A percentile compares a stretch with the other conserved stretches of the same genome.
These are phyloP conservation scores for Uronychia setigera DNA, from an alignment of 73 alveolate species.

Conservation along the genomic window DNA sequence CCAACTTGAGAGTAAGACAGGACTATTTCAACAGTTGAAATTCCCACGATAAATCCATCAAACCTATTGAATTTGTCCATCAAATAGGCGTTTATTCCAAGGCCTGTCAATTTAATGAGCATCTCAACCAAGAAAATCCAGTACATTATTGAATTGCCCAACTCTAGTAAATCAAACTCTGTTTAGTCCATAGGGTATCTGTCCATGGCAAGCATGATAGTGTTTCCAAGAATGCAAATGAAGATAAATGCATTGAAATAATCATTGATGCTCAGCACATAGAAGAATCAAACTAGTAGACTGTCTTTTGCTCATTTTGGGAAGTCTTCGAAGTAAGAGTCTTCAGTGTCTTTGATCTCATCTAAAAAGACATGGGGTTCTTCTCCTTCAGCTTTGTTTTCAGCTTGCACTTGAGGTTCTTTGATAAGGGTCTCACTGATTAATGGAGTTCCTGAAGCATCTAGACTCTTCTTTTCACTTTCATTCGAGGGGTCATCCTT, in stretches of 20 bases:
- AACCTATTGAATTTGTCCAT: constrained; percentile 75
- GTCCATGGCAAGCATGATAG: constrained; percentile 56
- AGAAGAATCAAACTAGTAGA: neutral
- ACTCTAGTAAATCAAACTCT: constrained; percentile 3
- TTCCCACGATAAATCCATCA: constrained; percentile 63
- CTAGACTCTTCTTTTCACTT: neutral
- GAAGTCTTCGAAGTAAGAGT: neutral
- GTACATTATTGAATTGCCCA: constrained; percentile 24
- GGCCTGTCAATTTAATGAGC: constrained; percentile 64
- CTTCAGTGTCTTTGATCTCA: neutral
- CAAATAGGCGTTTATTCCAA: constrained; percentile 61
- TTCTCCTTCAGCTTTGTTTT: neutral
- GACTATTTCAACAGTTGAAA: constrained; percentile 51
- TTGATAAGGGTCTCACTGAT: too few relatives aligned
- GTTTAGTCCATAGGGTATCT: constrained; percentile 36
- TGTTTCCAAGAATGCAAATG: constrained; percentile 47
- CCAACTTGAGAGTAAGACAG: constrained; percentile 14
- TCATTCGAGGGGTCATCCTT: neutral
- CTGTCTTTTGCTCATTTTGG: neutral
- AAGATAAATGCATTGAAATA: constrained; percentile 17
- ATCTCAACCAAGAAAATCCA: constrained; percentile 57
- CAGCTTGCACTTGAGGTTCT: neutral
- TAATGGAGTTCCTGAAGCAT: too few relatives aligned
- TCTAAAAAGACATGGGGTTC: neutral
- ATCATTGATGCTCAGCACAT: neutral